phyloP scores from a whole-genome alignment of 257 asterid genomes.

The Leptodermis oblonga region DNA sequence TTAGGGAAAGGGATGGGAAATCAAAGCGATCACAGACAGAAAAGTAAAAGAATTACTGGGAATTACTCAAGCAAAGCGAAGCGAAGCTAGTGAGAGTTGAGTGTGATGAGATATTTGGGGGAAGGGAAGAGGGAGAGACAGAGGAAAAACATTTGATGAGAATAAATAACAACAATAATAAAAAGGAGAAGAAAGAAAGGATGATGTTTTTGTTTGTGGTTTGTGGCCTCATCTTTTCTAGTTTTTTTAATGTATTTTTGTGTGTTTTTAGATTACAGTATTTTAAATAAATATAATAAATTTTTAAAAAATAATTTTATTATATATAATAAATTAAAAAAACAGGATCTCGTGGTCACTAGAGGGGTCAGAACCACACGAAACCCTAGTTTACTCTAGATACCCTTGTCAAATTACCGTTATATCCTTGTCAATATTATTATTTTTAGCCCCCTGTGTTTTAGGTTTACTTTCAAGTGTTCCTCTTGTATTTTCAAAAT shows the following conservation, averaged over 20 bases:
- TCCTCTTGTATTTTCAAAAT: too few species aligned
- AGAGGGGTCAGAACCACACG: conserved; percentile 31
- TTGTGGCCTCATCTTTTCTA: conserved; percentile 22
- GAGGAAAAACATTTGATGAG: not conserved
- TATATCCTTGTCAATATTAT: conserved; percentile 25
- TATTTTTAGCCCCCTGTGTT: not conserved
- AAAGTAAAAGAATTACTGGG: not conserved
- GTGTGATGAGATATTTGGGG: not conserved
- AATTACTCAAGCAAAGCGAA: too few species aligned
- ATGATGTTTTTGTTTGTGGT: conserved; percentile 14
- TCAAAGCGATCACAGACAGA: not conserved
- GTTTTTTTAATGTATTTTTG: not conserved
- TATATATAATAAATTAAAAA: not conserved
- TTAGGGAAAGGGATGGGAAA: not conserved
- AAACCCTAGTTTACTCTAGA: conserved; percentile 58
- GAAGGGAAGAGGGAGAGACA: not conserved
- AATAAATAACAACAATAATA: not conserved
- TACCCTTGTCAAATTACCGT: conserved; percentile 19
- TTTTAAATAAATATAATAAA: not conserved
- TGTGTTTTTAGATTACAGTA: not conserved
- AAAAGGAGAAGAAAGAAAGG: not conserved
- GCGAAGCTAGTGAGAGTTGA: too few species aligned
- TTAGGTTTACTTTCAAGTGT: too few species aligned
- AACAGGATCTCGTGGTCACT: conserved; percentile 18
- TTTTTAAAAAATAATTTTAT: not conserved